Conservation (phyloP, 2,329 filamentous ascomycete species). For the Hymenoscyphus fraxineus region DNA sequence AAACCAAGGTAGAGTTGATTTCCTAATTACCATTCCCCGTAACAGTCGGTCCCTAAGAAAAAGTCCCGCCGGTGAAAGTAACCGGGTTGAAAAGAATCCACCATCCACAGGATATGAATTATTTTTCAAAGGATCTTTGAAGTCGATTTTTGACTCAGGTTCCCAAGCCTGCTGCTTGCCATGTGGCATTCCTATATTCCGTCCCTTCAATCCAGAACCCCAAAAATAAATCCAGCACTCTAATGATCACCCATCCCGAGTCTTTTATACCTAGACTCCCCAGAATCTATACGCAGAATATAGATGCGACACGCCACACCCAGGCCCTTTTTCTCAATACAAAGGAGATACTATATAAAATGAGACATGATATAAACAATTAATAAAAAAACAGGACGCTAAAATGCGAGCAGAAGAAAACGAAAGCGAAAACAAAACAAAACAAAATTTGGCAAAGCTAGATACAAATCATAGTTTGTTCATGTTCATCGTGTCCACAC, state of each 20-base stretch:
- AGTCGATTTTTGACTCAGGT: not conserved
- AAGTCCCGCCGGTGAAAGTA: not conserved
- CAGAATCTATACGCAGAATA: not conserved
- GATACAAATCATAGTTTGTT: slow-evolving; percentile 30
- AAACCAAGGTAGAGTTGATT: not conserved
- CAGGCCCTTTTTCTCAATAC: not conserved
- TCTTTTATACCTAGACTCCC: not conserved
- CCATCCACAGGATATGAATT: not conserved
- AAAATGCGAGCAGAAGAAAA: slow-evolving; percentile 17
- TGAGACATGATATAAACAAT: slow-evolving; percentile 12
- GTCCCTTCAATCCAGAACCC: not conserved
- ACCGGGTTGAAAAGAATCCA: not conserved
- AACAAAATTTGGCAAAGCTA: slow-evolving; percentile 4
- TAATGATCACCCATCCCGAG: not conserved
- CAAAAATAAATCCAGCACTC: not conserved
- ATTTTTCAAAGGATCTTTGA: not conserved
- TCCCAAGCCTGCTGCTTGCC: not conserved
- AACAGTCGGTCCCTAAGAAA: not conserved
- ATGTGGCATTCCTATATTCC: not conserved
- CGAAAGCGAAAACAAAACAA: slow-evolving; percentile 6
- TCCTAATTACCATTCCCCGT: not conserved
- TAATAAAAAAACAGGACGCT: slow-evolving; percentile 23
- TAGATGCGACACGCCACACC: not conserved
- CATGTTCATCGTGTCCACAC: slow-evolving; percentile 31
- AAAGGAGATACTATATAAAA: not conserved